Conservation (phyloP, 805 yeast species). For the Kluyveromyces siamensis region DNA sequence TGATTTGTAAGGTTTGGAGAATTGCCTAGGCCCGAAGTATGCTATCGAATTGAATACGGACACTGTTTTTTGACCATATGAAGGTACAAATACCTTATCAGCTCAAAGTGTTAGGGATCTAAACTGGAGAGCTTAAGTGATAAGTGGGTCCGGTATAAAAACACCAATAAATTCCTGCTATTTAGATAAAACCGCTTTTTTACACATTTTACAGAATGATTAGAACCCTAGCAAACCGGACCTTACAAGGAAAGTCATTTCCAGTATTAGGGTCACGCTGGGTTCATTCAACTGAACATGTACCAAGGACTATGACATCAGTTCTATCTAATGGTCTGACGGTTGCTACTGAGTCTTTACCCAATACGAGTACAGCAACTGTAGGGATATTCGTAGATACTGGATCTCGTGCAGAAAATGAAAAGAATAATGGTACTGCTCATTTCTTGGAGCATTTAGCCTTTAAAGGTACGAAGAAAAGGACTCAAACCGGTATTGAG, state of each 20-base stretch:
- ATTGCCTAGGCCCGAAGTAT: too few relatives aligned
- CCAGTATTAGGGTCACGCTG: background rate
- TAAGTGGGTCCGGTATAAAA: too few relatives aligned
- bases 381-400: constrained; percentile 99
- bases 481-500: constrained; percentile 79
- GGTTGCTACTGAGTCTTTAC: constrained; percentile 83
- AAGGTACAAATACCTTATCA: too few relatives aligned
- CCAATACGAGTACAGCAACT: constrained; percentile 87
- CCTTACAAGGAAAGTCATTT: background rate
- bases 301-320: constrained; percentile 53
- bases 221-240: background rate
- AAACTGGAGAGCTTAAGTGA: too few relatives aligned
- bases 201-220: background rate
- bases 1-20: background rate
- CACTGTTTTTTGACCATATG: too few relatives aligned
- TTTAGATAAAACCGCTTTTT: too few relatives aligned
- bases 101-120: too few relatives aligned
- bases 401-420: constrained; percentile 91
- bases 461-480: constrained; percentile 80
- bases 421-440: constrained; percentile 85
- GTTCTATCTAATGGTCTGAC: constrained; percentile 85
- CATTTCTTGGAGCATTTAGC: constrained; percentile 96
- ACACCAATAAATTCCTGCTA: too few relatives aligned
- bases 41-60: too few relatives aligned
- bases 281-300: background rate